Base-by-base conservation (phyloP, 1,284 basidiomycete species). In the Trichosporon asahii region DNA sequence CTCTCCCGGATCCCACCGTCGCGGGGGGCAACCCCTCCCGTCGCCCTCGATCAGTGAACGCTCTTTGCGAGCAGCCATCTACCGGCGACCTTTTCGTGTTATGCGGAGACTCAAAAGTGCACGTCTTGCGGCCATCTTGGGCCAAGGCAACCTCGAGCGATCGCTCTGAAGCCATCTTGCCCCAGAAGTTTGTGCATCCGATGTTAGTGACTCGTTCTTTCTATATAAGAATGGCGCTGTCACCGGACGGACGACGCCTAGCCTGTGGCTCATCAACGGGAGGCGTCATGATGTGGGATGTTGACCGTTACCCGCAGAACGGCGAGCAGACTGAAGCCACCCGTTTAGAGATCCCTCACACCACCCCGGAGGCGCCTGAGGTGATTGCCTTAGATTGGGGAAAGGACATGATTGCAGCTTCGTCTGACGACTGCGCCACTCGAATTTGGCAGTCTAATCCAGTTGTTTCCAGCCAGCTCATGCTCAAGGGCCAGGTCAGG, bases 311-410 rank as follows among this genome's bases (percentile, higher is more conserved):
- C 5, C 27, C 57, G 2, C 66, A 40, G 64, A 57, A 12, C 40
- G 35, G 29, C n/a, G 57, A 23, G 14, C 29, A 61, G 3, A 31
- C 33, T 7, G 27, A 61, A 27, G 57, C 57, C 9, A 11, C 18
- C 9, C 27, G 27, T 5, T 14, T 61, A 27, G 15, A 33, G n/a
- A 31, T 71, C 40, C 29, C 33, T 21, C 40, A 33, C 8, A 31
- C 46, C 29, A 29, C n/a, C 9, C 15, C 44, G 3, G 63, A 67
- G 1, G 23, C 29, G 61, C 71, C 77, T 6, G 80, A 83, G 68
- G 78, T 83, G 0, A 74, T 77, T 9, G 80, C 82, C 1, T 76
- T 83, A 0, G 83, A 83, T 71, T 82, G 80, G 80, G 83, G 77
- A 6, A 76, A 78, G 57, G 82, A 83, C 68, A 79, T 82, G 76